A percentile compares a stretch with the other conserved stretches of the same genome.
phyloP scores from a whole-genome alignment of 345 rosid species.

The Mallotus nudiflorus region DNA sequence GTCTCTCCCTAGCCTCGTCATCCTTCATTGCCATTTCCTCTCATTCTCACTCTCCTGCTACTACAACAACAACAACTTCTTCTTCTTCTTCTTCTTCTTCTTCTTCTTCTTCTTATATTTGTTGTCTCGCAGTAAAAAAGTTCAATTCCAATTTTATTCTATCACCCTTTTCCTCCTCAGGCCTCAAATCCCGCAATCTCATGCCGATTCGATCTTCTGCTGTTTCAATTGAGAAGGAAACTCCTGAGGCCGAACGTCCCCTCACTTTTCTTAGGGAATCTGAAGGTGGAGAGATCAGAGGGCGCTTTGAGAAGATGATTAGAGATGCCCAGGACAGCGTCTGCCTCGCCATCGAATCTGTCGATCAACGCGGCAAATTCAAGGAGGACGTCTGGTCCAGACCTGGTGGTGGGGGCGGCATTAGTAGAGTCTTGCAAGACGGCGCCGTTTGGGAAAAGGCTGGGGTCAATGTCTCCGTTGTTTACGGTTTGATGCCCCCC shows the following conservation, averaged over 20 bases:
- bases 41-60: no score
- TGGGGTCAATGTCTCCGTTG: constrained; percentile 94
- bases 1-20: no score
- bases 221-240: constrained; percentile 35
- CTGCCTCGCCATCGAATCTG: constrained; percentile 71
- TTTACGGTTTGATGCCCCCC: constrained; percentile 98
- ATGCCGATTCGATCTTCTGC: constrained; percentile 18
- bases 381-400: constrained; percentile 98
- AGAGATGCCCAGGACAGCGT: constrained; percentile 77
- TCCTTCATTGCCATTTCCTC: no score
- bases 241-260: constrained; percentile 50
- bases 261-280: constrained; percentile 69
- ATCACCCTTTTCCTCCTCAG: not conserved
- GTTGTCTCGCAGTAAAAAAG: not conserved
- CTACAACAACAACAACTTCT: no score
- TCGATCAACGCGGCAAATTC: constrained; percentile 62
- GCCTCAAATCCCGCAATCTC: not conserved
- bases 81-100: not conserved
- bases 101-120: not conserved
- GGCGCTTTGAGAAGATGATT: constrained; percentile 89
- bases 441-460: constrained; percentile 96
- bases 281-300: constrained; percentile 53
- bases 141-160: not conserved
- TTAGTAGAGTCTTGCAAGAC: constrained; percentile 88
- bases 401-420: constrained; percentile 99